Conservation (phyloP, 495 filamentous ascomycete genomes). For the Amphirosellinia nigrospora region DNA sequence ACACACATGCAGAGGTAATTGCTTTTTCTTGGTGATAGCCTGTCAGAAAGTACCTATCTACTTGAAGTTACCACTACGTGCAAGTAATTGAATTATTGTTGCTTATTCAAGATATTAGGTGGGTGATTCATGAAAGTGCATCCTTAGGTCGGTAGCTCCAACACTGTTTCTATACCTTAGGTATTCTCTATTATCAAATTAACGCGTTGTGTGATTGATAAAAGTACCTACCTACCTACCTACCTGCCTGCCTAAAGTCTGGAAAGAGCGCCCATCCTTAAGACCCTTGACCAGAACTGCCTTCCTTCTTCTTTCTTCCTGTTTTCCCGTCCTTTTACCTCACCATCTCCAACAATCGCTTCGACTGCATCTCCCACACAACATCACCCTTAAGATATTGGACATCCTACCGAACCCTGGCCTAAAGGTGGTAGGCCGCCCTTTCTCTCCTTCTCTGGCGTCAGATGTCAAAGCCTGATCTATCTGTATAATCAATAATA, state of each 20-base stretch:
- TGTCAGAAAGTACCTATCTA: background rate
- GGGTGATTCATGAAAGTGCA: background rate
- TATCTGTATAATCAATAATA: background rate
- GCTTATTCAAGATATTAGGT: background rate
- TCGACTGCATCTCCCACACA: background rate
- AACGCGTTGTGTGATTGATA: background rate
- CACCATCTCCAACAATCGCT: background rate
- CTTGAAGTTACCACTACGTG: background rate
- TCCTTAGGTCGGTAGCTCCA: background rate
- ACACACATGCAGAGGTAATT: background rate
- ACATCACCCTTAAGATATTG: background rate
- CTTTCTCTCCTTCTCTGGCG: background rate
- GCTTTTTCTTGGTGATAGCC: no score
- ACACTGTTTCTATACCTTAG: background rate
- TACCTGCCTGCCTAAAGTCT: no score
- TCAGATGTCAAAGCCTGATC: background rate
- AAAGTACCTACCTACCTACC: no score
- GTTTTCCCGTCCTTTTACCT: background rate
- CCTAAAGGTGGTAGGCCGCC: background rate
- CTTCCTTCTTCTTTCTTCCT: background rate
- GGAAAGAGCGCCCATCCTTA: background rate
- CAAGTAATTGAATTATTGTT: no score
- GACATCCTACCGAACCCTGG: background rate
- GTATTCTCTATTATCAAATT: background rate
- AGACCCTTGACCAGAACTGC: background rate